phyloP scores from a whole-genome alignment of 305 asterid species.

The Striga hermonthica region DNA sequence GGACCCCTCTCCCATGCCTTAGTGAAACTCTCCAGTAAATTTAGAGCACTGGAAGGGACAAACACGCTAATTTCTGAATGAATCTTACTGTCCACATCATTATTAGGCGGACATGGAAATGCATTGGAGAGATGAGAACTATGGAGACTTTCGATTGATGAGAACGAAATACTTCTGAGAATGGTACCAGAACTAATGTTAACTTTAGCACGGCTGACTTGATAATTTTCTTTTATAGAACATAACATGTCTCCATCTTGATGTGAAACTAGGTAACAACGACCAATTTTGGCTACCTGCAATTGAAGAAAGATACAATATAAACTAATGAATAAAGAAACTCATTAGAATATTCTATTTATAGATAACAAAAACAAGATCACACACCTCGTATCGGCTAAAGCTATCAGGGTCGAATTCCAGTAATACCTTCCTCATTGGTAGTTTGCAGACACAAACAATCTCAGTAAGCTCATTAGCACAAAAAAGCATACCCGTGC shows the following conservation, averaged over 20 bases:
- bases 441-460: conserved; percentile 41
- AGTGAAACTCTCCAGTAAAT: conserved; percentile 42
- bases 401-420: conserved; percentile 59
- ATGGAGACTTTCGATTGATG: conserved; percentile 42
- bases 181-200: conserved; percentile 41
- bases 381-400: conserved; percentile 54
- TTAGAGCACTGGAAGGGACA: conserved; percentile 47
- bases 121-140: conserved; percentile 38
- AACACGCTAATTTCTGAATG: conserved; percentile 48
- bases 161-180: conserved; percentile 56
- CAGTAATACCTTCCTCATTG: conserved; percentile 52
- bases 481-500: conserved; percentile 49
- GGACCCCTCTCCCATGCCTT: conserved; percentile 31
- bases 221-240: conserved; percentile 34
- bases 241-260: conserved; percentile 46
- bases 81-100: conserved; percentile 30
- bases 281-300: conserved; percentile 73
- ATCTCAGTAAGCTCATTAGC: conserved; percentile 35
- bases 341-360: background rate
- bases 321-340: conserved; percentile 19
- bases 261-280: conserved; percentile 57
- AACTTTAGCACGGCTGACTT: conserved; percentile 40
- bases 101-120: conserved; percentile 30
- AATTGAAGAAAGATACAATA: conserved; percentile 27
- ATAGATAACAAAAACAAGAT: conserved; percentile 27